These are phyloP conservation scores for Pseudofabraea citricarpa DNA, from an alignment of 2,329 filamentous ascomycete species.

Conservation along the genomic window DNA sequence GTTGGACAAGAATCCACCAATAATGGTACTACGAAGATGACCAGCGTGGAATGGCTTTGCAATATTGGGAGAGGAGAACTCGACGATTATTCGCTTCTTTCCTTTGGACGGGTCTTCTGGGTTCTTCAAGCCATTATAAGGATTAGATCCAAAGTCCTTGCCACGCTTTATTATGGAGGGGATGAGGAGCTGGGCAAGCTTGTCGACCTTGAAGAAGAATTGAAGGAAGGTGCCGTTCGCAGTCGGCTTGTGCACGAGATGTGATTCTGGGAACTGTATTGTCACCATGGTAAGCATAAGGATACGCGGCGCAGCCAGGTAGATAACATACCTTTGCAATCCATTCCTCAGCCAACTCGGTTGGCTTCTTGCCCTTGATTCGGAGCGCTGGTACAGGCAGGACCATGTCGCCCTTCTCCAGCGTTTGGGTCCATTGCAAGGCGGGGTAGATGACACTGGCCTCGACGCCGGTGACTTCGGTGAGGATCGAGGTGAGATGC, in stretches of 20 bases:
- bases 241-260: conserved; percentile 66
- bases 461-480: conserved; percentile 66
- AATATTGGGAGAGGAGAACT: conserved; percentile 84
- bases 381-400: conserved; percentile 76
- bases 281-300: conserved; percentile 8
- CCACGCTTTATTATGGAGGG: conserved; percentile 63
- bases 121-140: conserved; percentile 55
- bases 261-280: conserved; percentile 62
- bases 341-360: conserved; percentile 58
- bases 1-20: conserved; percentile 68
- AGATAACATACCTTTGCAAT: conserved; percentile 45
- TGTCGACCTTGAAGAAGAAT: conserved; percentile 74
- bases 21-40: conserved; percentile 72
- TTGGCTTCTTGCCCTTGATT: conserved; percentile 65
- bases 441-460: conserved; percentile 66
- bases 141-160: conserved; percentile 59
- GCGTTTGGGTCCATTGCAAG: conserved; percentile 71
- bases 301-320: not conserved
- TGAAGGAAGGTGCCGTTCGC: conserved; percentile 66
- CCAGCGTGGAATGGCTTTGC: conserved; percentile 77
- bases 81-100: conserved; percentile 57
- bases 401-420: conserved; percentile 80
- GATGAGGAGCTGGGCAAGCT: conserved; percentile 61
- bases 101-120: conserved; percentile 49
- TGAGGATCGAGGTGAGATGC: conserved; percentile 66